phyloP scores from a whole-genome alignment of 495 filamentous ascomycete genomes.

The Neurospora sp. region DNA sequence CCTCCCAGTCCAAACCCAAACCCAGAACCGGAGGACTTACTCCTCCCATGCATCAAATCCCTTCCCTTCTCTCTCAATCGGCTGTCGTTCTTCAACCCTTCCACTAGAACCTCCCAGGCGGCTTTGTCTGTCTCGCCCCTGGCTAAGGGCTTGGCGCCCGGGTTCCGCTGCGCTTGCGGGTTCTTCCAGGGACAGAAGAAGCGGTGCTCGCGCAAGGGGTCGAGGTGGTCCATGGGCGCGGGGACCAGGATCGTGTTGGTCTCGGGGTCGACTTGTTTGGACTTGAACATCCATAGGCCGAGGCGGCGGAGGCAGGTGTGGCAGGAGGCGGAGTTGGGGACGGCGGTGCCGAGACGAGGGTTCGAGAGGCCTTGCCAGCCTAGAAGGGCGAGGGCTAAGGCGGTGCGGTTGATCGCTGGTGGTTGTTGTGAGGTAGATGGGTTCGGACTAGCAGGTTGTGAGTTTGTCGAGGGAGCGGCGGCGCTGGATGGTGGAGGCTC shows the following conservation, averaged over 20 bases:
- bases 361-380: constrained; percentile 74
- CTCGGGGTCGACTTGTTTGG: constrained; percentile 37
- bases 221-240: constrained; percentile 52
- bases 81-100: constrained; percentile 34
- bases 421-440: neutral
- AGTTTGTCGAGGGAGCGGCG: constrained; percentile 1
- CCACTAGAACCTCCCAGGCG: constrained; percentile 36
- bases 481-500: constrained; percentile 23
- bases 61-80: constrained; percentile 23
- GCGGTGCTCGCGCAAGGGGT: constrained; percentile 59
- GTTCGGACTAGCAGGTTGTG: constrained; percentile 4
- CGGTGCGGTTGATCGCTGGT: constrained; percentile 45
- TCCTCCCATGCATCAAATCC: constrained; percentile 11
- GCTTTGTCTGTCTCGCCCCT: constrained; percentile 21
- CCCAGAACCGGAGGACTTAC: constrained; percentile 9
- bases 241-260: constrained; percentile 42
- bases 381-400: constrained; percentile 67
- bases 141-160: constrained; percentile 18
- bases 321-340: constrained; percentile 64
- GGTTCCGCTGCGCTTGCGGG: constrained; percentile 43
- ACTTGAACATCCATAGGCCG: constrained; percentile 89
- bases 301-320: constrained; percentile 77
- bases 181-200: constrained; percentile 79
- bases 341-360: constrained; percentile 38
- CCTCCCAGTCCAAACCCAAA: neutral